A percentile compares a stretch with the other conserved stretches of the same genome.
phyloP scores from a whole-genome alignment of 169 alveolate genomes.

The Plasmodium gaboni region DNA sequence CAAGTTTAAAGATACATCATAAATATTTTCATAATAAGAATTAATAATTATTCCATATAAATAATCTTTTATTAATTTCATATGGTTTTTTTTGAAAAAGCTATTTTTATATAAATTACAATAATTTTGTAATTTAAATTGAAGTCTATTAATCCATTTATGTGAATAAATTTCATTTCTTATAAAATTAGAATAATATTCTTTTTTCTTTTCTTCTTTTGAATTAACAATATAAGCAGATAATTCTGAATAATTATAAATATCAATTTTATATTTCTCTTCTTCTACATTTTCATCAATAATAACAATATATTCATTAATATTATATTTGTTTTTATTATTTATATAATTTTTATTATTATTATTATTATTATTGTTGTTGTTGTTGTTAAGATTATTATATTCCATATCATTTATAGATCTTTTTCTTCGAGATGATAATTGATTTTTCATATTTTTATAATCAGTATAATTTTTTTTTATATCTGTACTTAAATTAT shows the following conservation, averaged over 20 bases:
- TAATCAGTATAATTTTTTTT: conserved; percentile 27
- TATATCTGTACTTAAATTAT: conserved; percentile 34
- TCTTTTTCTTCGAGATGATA: conserved; percentile 4
- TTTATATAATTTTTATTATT: conserved; percentile 27
- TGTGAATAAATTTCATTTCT: conserved; percentile 74
- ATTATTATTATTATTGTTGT: not conserved
- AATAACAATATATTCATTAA: conserved; percentile 66
- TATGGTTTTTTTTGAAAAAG: conserved; percentile 37
- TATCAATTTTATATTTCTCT: conserved; percentile 50
- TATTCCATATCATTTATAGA: not conserved
- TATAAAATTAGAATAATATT: conserved; percentile 59
- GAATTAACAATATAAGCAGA: conserved; percentile 66
- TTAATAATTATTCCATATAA: conserved; percentile 32
- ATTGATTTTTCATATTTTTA: conserved; percentile 6
- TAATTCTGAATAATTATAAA: conserved; percentile 58
- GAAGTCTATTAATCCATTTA: conserved; percentile 63
- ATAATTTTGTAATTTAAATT: conserved; percentile 58
- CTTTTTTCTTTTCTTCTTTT: conserved; percentile 72
- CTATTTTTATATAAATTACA: conserved; percentile 53
- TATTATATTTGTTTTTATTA: conserved; percentile 13
- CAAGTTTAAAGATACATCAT: conserved; percentile 53
- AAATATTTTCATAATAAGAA: conserved; percentile 44
- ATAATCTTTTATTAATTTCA: conserved; percentile 26
- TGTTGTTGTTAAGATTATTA: not conserved
- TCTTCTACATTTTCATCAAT: conserved; percentile 66